These are phyloP conservation scores for Solanum ossicruentum DNA, from an alignment of 257 asterid species.

Conservation along the genomic window DNA sequence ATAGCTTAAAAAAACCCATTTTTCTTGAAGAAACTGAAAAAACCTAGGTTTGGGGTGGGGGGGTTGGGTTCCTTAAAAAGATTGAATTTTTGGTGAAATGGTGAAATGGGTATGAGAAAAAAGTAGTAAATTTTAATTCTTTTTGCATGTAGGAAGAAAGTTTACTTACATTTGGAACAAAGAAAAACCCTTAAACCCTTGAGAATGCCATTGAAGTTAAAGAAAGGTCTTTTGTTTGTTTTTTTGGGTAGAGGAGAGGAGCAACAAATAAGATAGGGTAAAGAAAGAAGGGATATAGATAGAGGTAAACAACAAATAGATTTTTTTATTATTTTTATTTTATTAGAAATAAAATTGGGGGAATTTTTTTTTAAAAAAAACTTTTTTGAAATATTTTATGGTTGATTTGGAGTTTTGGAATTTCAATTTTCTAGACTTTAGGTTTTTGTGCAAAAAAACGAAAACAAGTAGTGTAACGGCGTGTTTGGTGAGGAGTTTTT, in stretches of 20 bases:
- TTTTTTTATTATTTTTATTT: background rate
- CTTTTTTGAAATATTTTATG: slow-evolving; percentile 14
- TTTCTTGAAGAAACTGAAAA: background rate
- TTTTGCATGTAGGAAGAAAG: background rate
- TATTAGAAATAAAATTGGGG: background rate
- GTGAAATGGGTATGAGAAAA: slow-evolving; percentile 2
- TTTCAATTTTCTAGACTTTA: background rate
- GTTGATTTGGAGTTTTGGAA: background rate
- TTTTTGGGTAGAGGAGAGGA: background rate
- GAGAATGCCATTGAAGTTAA: slow-evolving; percentile 25
- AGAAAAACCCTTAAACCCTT: slow-evolving; percentile 12
- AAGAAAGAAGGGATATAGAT: slow-evolving; percentile 22
- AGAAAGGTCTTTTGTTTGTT: background rate
- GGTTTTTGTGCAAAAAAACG: background rate
- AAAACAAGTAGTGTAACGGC: background rate
- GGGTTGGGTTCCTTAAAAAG: background rate
- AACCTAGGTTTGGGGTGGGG: background rate
- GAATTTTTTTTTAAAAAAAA: background rate
- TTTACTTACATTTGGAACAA: slow-evolving; percentile 4
- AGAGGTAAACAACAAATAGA: background rate
- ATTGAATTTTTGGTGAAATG: background rate
- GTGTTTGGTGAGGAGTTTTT: background rate
- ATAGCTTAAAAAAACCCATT: background rate
- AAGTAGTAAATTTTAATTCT: background rate
- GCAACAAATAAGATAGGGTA: slow-evolving; percentile 31